Percentiles rank a stretch among this genome's conserved stretches.
These are phyloP conservation scores for Pichia sp. DNA, from an alignment of 1,139 yeast genomes.

Conservation along the genomic window DNA sequence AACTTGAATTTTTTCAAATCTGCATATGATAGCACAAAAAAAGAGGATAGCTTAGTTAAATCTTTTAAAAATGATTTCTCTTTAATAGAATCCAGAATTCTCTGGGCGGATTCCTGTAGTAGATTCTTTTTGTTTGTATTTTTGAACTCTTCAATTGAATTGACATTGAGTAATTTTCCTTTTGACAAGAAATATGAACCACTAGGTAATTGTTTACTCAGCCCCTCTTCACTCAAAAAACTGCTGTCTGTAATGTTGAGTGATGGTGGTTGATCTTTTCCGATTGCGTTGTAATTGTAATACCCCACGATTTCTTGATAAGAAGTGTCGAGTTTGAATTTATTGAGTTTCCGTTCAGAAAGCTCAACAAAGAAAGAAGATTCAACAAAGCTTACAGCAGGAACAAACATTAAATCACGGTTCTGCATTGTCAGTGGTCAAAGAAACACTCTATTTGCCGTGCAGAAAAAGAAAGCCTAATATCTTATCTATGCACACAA, in stretches of 20 bases:
- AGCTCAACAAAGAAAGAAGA: conserved; percentile 77
- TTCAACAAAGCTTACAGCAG: conserved; percentile 69
- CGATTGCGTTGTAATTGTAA: conserved; percentile 38
- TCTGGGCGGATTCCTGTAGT: conserved; percentile 40
- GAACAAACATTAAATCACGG: conserved; percentile 36
- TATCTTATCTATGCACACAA: no score
- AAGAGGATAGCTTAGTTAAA: conserved; percentile 39
- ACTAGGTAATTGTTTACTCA: conserved; percentile 6
- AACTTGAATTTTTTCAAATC: conserved; percentile 85
- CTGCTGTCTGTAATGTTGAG: conserved; percentile 36
- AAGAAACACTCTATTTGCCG: neutral
- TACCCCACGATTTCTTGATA: conserved; percentile 35
- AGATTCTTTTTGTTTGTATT: conserved; percentile 52
- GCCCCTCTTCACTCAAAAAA: conserved; percentile 29
- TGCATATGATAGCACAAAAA: conserved; percentile 64
- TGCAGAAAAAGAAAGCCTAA: neutral
- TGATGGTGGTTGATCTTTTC: conserved; percentile 36
- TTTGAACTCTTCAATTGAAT: conserved; percentile 83
- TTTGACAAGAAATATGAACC: conserved; percentile 20
- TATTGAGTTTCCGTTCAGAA: conserved; percentile 58
- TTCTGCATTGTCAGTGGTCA: neutral
- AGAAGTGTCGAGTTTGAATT: conserved; percentile 53
- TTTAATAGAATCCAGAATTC: conserved; percentile 26
- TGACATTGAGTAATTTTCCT: conserved; percentile 48
- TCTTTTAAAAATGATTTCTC: conserved; percentile 30